phyloP scores from a whole-genome alignment of 2,329 filamentous ascomycete genomes.

The Corynespora cassiicola region DNA sequence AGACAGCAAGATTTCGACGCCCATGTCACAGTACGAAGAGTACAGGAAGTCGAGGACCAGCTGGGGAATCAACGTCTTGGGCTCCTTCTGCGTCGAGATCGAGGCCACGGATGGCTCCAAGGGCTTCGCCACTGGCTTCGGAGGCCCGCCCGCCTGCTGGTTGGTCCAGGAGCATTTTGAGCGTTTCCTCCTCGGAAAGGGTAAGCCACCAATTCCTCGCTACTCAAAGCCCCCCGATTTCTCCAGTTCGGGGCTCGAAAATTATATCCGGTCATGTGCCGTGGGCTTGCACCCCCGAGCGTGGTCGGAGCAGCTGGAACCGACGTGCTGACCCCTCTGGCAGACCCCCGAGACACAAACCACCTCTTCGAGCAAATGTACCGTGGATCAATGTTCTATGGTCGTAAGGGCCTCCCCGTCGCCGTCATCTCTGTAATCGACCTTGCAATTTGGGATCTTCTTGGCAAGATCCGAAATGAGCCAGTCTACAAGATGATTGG shows the following conservation, averaged over 20 bases:
- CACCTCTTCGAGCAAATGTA: conserved; percentile 97
- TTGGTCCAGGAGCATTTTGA: conserved; percentile 92
- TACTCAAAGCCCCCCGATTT: not conserved
- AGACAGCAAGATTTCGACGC: conserved; percentile 89
- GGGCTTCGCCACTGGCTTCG: conserved; percentile 92
- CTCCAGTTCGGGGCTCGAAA: not conserved
- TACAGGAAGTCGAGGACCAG: conserved; percentile 87
- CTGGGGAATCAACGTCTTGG: conserved; percentile 95
- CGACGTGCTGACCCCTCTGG: too few relatives aligned
- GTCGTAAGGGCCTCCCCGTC: conserved; percentile 86
- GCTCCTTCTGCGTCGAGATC: conserved; percentile 89
- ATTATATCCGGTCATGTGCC: too few relatives aligned
- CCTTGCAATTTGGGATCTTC: conserved; percentile 88
- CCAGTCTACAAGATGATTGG: conserved; percentile 95
- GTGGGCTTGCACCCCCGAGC: too few relatives aligned
- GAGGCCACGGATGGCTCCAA: conserved; percentile 90
- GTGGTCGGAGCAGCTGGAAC: too few relatives aligned
- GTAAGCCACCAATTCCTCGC: conserved; percentile 44
- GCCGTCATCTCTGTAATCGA: conserved; percentile 96
- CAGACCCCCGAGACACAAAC: conserved; percentile 91
- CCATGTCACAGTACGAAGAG: conserved; percentile 87
- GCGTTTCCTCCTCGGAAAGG: conserved; percentile 84
- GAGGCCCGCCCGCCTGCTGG: conserved; percentile 93
- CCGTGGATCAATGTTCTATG: conserved; percentile 94
- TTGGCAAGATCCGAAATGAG: conserved; percentile 90